Base-by-base conservation (phyloP, 805 yeast genomes). In the Grigorovia transvaalensis region DNA sequence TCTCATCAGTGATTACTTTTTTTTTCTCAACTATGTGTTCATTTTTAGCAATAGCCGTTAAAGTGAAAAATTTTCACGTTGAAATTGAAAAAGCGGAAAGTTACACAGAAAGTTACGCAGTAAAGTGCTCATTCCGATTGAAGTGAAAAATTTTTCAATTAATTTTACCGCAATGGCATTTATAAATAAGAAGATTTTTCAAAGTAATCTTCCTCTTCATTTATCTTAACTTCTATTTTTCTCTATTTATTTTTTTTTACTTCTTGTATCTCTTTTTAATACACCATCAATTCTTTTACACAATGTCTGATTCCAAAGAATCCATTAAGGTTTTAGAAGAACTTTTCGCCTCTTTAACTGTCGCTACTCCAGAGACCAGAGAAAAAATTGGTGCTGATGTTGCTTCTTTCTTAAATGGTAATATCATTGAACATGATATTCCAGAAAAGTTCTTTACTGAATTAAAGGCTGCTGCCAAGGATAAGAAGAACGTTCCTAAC, bases 391-490 rank as follows among this genome's bases (percentile, higher is more conserved):
- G 96, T 68, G 72, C 85, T 66, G 88, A 87, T 71, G 87, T 93
- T 66, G 81, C 98, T 60, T 80, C 93, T 57, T 90, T 93, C 80
- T 80, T 93, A 74, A 91, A 91, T 76, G 95, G 96, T 63, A 87
- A 91, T 69, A 89, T 90, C 75, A 90, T 91, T 72, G 99, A 93
- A 79, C 98, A 93, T 75, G 98, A 91, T 76, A 93, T 89, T 61
- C 98, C 99, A 67, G 83, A 76, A 67, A 82, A 80, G 66, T 89
- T 91, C 81, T 88, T 91, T 73, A 73, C 72, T 57, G 80, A 84
- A 71, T 81, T 93, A 71, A 76, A 79, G 70, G 79, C 79, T 65
- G 82, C 93, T 62, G 76, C 91, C 66, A 75, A 77, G 71, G 80
- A 81, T 81, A 88, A 88, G 82, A 90, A 91, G 80, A 75, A 77